Evolutionary conservation across 208 protist genomes (phyloP).

Genomic region (Crithidia acanthocephali): DNA sequence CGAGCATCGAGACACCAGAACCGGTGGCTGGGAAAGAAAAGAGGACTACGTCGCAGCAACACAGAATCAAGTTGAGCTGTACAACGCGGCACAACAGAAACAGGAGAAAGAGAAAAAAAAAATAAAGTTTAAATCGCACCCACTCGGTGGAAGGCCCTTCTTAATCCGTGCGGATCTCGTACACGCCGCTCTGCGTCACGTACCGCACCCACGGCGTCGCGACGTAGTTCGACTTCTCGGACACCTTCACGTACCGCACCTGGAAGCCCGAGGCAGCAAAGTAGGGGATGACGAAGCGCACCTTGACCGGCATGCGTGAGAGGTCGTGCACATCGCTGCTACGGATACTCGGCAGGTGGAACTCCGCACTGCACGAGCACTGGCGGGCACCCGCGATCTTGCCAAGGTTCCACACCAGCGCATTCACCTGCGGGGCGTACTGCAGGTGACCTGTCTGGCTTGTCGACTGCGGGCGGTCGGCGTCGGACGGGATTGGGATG

Average conservation of each 20-base stretch:
- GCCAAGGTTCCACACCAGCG: conserved; percentile 98
- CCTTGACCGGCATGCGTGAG: conserved; percentile 94
- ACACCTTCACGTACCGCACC: conserved; percentile 98
- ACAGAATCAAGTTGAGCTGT: not conserved
- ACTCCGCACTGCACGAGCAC: conserved; percentile 94
- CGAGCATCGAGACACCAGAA: too few species aligned
- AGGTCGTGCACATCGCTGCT: conserved; percentile 72
- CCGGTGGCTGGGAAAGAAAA: too few species aligned
- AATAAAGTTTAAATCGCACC: not conserved
- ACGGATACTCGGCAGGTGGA: conserved; percentile 95
- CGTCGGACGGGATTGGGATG: conserved; percentile 98
- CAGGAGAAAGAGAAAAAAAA: too few species aligned
- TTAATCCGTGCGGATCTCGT: conserved; percentile 93
- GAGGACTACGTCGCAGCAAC: too few species aligned
- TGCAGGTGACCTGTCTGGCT: conserved; percentile 85
- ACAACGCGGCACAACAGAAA: not conserved
- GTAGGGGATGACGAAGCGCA: conserved; percentile 99
- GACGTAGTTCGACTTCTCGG: conserved; percentile 97
- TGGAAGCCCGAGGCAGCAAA: conserved; percentile 98
- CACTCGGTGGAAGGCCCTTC: not conserved
- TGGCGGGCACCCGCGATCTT: conserved; percentile 96
- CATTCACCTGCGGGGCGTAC: conserved; percentile 97
- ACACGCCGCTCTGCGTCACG: conserved; percentile 97
- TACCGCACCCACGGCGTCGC: conserved; percentile 99
- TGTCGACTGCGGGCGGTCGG: conserved; percentile 96